Conservation (phyloP, 2,329 filamentous ascomycete species). For the Ophiostoma australiae region DNA sequence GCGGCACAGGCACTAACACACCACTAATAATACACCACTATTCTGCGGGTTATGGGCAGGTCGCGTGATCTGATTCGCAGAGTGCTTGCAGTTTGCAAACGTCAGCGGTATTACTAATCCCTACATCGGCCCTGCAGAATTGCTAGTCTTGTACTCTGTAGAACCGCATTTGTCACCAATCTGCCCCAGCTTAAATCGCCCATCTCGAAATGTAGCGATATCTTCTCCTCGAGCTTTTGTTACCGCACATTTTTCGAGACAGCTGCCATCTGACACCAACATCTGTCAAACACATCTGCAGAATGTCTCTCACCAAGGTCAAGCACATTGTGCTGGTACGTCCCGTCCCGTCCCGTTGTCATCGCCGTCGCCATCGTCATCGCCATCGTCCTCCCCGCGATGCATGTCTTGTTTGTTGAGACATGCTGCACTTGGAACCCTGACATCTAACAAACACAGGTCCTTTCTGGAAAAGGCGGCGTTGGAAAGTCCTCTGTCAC, state of each 20-base stretch:
- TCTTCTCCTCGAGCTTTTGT: neutral
- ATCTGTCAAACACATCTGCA: neutral
- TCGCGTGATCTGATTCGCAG: neutral
- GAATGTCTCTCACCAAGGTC: slow-evolving; percentile 64
- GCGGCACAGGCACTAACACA: neutral
- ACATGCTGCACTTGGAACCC: neutral
- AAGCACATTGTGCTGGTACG: slow-evolving; percentile 68
- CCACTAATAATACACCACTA: neutral
- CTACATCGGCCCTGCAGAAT: slow-evolving; percentile 3
- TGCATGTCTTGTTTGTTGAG: slow-evolving; percentile 1
- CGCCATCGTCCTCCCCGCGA: neutral
- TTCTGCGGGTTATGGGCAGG: neutral
- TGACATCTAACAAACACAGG: slow-evolving; percentile 37
- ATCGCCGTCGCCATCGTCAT: neutral
- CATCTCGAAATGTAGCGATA: neutral
- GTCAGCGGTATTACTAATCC: neutral
- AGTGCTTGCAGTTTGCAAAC: neutral
- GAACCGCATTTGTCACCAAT: slow-evolving; percentile 14
- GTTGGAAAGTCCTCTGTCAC: slow-evolving; percentile 98
- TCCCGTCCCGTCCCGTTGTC: neutral
- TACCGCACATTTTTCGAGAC: neutral
- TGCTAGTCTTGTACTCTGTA: neutral
- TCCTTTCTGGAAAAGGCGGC: slow-evolving; percentile 94
- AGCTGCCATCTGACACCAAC: neutral
- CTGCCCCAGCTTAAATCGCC: neutral